A percentile compares a stretch with the other conserved stretches of the same genome.
phyloP scores from a whole-genome alignment of 148 eudicot genomes.

The Tetragonia tetragonoides region DNA sequence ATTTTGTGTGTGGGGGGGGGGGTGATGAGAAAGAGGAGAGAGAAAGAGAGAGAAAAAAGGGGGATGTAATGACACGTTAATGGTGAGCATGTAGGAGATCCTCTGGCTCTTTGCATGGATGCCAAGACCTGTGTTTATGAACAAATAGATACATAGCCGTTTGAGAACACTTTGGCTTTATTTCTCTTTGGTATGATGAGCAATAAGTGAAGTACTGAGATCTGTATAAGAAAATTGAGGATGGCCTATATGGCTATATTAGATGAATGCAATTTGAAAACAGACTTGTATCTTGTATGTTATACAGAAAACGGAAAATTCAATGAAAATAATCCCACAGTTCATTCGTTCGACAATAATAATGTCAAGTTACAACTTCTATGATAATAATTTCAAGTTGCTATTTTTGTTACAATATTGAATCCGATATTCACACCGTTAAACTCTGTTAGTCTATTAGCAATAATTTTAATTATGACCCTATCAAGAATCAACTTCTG shows the following conservation, averaged over 20 bases:
- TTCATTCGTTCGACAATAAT: too few species aligned
- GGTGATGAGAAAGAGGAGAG: background rate
- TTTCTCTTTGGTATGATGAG: too few species aligned
- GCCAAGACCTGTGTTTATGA: conserved; percentile 15
- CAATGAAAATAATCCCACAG: background rate
- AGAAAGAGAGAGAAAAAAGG: background rate
- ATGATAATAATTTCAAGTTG: too few species aligned
- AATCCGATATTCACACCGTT: too few species aligned
- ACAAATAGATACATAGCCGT: conserved; percentile 10
- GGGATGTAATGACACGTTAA: conserved; percentile 29
- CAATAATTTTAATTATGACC: too few species aligned
- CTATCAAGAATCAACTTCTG: too few species aligned
- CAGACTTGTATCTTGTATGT: background rate
- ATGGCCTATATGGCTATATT: background rate
- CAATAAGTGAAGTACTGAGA: background rate
- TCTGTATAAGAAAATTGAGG: background rate
- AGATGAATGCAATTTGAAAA: background rate
- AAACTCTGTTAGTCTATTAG: too few species aligned
- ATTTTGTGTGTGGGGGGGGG: background rate
- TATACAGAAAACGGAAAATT: background rate
- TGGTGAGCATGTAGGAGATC: conserved; percentile 21
- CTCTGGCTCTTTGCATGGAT: conserved; percentile 23
- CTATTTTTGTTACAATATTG: too few species aligned
- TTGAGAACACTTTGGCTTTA: background rate
- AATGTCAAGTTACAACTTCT: too few species aligned